phyloP scores from a whole-genome alignment of 2,329 filamentous ascomycete genomes.

The Sporothrix schenckii region DNA sequence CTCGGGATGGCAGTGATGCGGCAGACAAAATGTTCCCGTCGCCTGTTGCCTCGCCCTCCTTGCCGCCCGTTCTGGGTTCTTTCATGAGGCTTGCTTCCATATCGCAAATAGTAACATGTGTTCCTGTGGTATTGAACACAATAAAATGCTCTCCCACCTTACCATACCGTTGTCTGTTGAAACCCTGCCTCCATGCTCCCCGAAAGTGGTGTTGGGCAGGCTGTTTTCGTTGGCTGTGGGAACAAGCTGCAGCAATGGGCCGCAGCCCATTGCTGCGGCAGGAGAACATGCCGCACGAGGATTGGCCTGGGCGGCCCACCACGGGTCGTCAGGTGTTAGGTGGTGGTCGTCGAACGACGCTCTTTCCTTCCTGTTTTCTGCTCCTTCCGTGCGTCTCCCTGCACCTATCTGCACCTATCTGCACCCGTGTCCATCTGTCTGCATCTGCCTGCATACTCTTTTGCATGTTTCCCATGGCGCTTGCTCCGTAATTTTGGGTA shows the following conservation, averaged over 20 bases:
- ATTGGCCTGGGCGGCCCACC: slow-evolving; percentile 23
- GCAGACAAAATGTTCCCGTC: neutral
- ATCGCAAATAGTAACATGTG: slow-evolving; percentile 8
- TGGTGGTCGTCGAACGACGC: neutral
- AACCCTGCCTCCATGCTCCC: neutral
- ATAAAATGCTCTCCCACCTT: neutral
- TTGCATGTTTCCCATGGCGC: neutral
- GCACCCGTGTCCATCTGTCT: neutral
- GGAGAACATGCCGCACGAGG: neutral
- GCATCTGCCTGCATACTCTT: neutral
- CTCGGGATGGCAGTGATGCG: neutral
- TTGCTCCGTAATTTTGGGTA: slow-evolving; percentile 11
- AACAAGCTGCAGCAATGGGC: slow-evolving; percentile 11
- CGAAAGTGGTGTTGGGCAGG: slow-evolving; percentile 8
- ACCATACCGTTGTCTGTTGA: neutral
- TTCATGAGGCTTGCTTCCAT: neutral
- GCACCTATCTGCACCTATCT: neutral
- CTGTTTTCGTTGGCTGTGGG: slow-evolving; percentile 21
- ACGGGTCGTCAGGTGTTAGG: slow-evolving; percentile 5
- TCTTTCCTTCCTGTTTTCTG: slow-evolving; percentile 13
- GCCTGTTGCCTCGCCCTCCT: neutral
- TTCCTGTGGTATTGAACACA: neutral
- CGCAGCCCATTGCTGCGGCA: slow-evolving; percentile 8
- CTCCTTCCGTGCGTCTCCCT: slow-evolving; percentile 10
- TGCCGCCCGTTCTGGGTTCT: too few species aligned